Evolutionary conservation across 2,329 filamentous ascomycete genomes (phyloP).

Genomic region (Paracorniculantispora psalliotae): DNA sequence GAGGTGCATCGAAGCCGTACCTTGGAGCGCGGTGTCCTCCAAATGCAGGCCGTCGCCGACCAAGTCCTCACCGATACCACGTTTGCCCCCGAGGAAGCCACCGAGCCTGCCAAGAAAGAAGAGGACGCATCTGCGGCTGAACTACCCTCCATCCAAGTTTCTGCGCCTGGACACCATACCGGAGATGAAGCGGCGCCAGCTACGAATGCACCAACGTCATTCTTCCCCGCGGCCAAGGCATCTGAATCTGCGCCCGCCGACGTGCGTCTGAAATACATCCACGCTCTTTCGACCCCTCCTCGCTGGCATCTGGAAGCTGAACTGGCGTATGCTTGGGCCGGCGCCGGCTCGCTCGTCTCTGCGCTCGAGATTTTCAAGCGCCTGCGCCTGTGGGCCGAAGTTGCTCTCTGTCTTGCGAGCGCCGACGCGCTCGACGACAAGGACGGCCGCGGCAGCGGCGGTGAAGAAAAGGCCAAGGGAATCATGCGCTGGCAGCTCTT

Average conservation of each 20-base stretch:
- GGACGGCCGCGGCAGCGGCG: conserved; percentile 48
- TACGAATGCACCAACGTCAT: conserved; percentile 58
- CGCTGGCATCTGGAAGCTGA: conserved; percentile 94
- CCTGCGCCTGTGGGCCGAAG: conserved; percentile 89
- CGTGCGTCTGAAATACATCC: conserved; percentile 76
- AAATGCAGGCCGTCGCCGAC: conserved; percentile 91
- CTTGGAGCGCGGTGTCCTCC: conserved; percentile 80
- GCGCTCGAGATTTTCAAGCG: conserved; percentile 95
- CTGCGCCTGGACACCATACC: conserved; percentile 27
- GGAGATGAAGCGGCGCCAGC: conserved; percentile 18
- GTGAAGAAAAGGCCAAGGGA: conserved; percentile 73
- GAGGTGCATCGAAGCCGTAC: conserved; percentile 85
- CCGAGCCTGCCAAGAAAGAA: conserved; percentile 24
- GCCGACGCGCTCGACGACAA: conserved; percentile 54
- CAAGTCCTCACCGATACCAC: conserved; percentile 85
- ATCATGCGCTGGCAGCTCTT: conserved; percentile 78
- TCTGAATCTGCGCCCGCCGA: conserved; percentile 73
- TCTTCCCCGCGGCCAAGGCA: conserved; percentile 71
- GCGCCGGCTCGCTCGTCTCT: conserved; percentile 78
- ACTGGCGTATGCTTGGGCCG: conserved; percentile 86
- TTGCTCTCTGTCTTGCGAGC: conserved; percentile 78
- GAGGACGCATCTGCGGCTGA: conserved; percentile 25
- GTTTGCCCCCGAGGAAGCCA: conserved; percentile 25
- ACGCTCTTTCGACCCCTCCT: conserved; percentile 76
- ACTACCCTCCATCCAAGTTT: conserved; percentile 44